Conservation (phyloP, 805 yeast genomes). For the Wickerhamiella cacticola region DNA sequence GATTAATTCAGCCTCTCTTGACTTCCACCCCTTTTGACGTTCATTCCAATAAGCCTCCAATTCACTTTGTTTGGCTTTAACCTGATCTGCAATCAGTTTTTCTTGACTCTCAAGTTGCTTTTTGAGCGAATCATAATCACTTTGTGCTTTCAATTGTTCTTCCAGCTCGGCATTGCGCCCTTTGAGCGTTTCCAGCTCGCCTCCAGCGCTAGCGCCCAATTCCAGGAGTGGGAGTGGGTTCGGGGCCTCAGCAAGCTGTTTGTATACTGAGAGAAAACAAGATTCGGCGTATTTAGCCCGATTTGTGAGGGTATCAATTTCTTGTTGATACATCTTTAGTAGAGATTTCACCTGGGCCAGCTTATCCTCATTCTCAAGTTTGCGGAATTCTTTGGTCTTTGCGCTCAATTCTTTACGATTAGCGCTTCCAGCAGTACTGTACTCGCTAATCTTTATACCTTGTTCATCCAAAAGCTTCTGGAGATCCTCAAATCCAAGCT, state of each 20-base stretch:
- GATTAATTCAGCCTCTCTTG: constrained; percentile 41
- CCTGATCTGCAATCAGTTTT: constrained; percentile 40
- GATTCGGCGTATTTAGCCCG: constrained; percentile 65
- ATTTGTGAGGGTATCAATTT: constrained; percentile 69
- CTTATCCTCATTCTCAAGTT: constrained; percentile 55
- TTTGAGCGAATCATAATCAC: constrained; percentile 71
- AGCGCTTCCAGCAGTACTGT: constrained; percentile 54
- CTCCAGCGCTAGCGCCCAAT: constrained; percentile 35
- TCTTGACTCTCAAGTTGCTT: constrained; percentile 47
- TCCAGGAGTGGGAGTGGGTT: constrained; percentile 80
- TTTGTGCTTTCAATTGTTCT: constrained; percentile 48
- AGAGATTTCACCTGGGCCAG: constrained; percentile 52
- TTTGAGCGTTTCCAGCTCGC: constrained; percentile 32
- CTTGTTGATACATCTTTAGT: constrained; percentile 69
- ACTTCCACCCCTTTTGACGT: constrained; percentile 55
- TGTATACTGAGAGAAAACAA: constrained; percentile 61
- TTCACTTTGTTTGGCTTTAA: constrained; percentile 65
- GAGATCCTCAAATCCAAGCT: constrained; percentile 53
- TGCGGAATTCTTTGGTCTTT: constrained; percentile 76
- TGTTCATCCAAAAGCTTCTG: constrained; percentile 66
- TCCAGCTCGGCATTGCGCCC: constrained; percentile 34
- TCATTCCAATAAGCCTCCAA: constrained; percentile 57
- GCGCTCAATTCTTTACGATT: constrained; percentile 67
- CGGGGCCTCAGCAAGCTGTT: constrained; percentile 75
- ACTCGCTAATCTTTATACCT: constrained; percentile 58